phyloP scores from a whole-genome alignment of 2,329 filamentous ascomycete species.

The Microcyclospora pomicola region DNA sequence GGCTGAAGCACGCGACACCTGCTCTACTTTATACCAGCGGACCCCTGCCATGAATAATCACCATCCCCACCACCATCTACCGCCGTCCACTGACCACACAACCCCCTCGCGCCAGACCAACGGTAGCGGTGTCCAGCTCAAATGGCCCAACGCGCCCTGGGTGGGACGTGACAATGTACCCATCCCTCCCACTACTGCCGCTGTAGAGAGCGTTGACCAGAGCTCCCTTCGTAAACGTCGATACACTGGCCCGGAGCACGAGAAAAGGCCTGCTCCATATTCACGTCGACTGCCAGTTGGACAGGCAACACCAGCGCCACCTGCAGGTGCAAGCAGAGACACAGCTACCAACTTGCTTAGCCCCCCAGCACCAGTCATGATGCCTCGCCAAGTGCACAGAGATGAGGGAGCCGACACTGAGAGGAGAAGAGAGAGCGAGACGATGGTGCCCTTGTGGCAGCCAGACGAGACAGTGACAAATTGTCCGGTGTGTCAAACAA shows the following conservation, averaged over 20 bases:
- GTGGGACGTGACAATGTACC: too few species aligned
- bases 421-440: slow-evolving; percentile 21
- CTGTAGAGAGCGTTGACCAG: too few species aligned
- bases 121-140: too few species aligned
- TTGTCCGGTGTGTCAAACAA: slow-evolving; percentile 70
- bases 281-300: not conserved
- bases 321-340: not conserved
- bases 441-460: slow-evolving; percentile 68
- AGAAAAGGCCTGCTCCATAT: not conserved
- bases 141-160: too few species aligned
- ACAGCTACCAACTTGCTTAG: not conserved
- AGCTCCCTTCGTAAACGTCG: not conserved
- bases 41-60: too few species aligned
- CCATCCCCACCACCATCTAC: too few species aligned
- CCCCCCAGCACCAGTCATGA: not conserved
- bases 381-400: not conserved
- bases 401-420: not conserved
- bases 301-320: not conserved
- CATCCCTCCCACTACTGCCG: too few species aligned
- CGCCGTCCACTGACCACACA: too few species aligned
- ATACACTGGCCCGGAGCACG: not conserved
- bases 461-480: slow-evolving; percentile 68
- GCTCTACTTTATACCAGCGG: too few species aligned
- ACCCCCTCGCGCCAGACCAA: too few species aligned
- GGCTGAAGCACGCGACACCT: too few species aligned